These are phyloP conservation scores for Aschersonia sp. DNA, from an alignment of 2,329 filamentous ascomycete genomes.

Conservation along the genomic window DNA sequence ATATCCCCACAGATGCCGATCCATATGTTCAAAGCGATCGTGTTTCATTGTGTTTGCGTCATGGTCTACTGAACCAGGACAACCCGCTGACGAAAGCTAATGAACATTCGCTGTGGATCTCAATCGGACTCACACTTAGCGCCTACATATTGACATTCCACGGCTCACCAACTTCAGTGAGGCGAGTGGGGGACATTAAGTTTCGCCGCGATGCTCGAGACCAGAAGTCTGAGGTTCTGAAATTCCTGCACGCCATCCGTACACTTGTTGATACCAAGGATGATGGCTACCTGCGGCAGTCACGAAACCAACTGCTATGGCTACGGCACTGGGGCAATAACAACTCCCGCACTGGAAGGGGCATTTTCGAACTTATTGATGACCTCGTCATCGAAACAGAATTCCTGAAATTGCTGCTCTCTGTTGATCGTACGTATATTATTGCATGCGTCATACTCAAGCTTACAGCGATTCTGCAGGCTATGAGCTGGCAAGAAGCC, in stretches of 20 bases:
- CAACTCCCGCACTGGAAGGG: conserved; percentile 16
- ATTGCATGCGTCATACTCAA: not conserved
- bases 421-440: conserved; percentile 39
- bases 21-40: conserved; percentile 10
- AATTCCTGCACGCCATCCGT: conserved; percentile 39
- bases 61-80: conserved; percentile 37
- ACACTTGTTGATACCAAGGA: conserved; percentile 39
- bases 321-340: conserved; percentile 55
- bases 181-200: conserved; percentile 44
- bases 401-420: conserved; percentile 52
- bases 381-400: conserved; percentile 52
- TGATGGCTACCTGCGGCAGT: conserved; percentile 47
- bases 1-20: conserved; percentile 16
- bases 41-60: conserved; percentile 17
- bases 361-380: conserved; percentile 47
- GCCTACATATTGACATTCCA: conserved; percentile 39
- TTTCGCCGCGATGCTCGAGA: conserved; percentile 49
- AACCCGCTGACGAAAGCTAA: conserved; percentile 53
- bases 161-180: conserved; percentile 35
- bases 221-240: conserved; percentile 44
- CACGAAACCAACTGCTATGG: conserved; percentile 56
- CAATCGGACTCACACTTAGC: conserved; percentile 49
- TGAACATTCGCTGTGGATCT: conserved; percentile 37
- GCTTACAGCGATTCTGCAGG: conserved; percentile 22
- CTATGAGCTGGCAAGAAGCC: conserved; percentile 45